Evolutionary conservation across 2,329 filamentous ascomycete genomes (phyloP).

Genomic region (Penicillium sp.): DNA sequence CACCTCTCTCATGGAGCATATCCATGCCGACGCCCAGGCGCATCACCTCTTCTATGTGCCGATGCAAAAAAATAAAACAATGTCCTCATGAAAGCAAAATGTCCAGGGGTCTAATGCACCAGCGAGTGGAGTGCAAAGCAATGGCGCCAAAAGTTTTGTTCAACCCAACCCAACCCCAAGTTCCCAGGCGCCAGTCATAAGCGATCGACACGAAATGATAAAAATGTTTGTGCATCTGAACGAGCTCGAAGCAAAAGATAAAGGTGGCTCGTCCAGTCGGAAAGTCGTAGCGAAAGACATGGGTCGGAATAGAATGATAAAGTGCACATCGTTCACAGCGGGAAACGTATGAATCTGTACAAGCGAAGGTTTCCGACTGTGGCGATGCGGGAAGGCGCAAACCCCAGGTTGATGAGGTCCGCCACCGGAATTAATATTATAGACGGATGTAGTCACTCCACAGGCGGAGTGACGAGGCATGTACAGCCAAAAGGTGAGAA

Average conservation of each 20-base stretch:
- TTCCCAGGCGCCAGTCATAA: constrained; percentile 35
- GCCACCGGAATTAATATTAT: constrained; percentile 41
- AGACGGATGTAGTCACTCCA: constrained; percentile 25
- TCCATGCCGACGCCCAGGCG: constrained; percentile 7
- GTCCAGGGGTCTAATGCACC: constrained; percentile 32
- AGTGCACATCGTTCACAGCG: constrained; percentile 15
- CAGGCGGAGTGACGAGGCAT: constrained; percentile 29
- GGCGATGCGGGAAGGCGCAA: constrained; percentile 14
- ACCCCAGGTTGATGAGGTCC: constrained; percentile 11
- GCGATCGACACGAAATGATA: constrained; percentile 39
- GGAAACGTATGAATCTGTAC: constrained; percentile 25
- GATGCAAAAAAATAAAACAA: constrained; percentile 27
- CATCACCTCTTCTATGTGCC: constrained; percentile 29
- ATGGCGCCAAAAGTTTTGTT: constrained; percentile 29
- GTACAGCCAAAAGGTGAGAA: constrained; percentile 32
- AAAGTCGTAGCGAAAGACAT: constrained; percentile 33
- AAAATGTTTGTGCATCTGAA: constrained; percentile 31
- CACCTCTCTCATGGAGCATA: not conserved
- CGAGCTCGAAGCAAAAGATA: constrained; percentile 27
- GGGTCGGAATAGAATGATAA: constrained; percentile 28
- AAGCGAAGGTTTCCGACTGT: constrained; percentile 38
- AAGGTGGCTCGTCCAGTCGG: constrained; percentile 27
- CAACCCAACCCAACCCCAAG: constrained; percentile 22
- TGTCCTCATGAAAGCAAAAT: constrained; percentile 24
- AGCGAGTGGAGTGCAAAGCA: constrained; percentile 37